phyloP scores from a whole-genome alignment of 305 asterid genomes.

The Rubia balearica region DNA sequence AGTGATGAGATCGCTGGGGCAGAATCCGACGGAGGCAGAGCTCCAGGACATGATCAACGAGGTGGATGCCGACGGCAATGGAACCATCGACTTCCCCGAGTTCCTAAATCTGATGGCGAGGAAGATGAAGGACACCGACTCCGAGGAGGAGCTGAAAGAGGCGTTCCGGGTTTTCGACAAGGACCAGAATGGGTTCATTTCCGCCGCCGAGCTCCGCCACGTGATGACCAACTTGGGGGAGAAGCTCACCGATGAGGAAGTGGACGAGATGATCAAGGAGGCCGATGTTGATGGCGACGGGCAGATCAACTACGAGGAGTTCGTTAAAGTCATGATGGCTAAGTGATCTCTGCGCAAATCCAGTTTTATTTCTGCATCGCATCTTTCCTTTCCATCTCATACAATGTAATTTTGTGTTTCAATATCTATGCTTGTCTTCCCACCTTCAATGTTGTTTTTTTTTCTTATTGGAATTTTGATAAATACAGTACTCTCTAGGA shows the following conservation, averaged over 20 bases:
- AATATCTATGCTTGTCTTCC: no score
- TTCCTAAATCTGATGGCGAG: constrained; percentile 25
- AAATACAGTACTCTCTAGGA: no score
- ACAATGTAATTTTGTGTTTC: no score
- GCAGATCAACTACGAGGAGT: constrained; percentile 25
- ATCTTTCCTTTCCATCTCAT: not conserved
- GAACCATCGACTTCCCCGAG: constrained; percentile 18
- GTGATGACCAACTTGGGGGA: constrained; percentile 26
- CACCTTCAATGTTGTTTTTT: no score
- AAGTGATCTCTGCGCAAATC: constrained; percentile 3
- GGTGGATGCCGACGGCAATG: constrained; percentile 29
- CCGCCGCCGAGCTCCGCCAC: constrained; percentile 28
- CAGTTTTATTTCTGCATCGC: no score
- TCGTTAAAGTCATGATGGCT: constrained; percentile 25
- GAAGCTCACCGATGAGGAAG: constrained; percentile 25
- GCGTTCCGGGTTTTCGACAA: constrained; percentile 26
- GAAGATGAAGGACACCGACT: constrained; percentile 28
- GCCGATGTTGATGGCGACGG: constrained; percentile 28
- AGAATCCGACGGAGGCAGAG: constrained; percentile 25
- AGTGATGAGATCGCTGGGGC: constrained; percentile 25
- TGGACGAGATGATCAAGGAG: constrained; percentile 25
- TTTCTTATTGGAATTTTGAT: no score
- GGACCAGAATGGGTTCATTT: constrained; percentile 23
- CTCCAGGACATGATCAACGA: constrained; percentile 26
- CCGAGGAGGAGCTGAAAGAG: constrained; percentile 25